Evolutionary conservation across 1,284 basidiomycete species (phyloP).

Genomic region (Wallemia mellicola): DNA sequence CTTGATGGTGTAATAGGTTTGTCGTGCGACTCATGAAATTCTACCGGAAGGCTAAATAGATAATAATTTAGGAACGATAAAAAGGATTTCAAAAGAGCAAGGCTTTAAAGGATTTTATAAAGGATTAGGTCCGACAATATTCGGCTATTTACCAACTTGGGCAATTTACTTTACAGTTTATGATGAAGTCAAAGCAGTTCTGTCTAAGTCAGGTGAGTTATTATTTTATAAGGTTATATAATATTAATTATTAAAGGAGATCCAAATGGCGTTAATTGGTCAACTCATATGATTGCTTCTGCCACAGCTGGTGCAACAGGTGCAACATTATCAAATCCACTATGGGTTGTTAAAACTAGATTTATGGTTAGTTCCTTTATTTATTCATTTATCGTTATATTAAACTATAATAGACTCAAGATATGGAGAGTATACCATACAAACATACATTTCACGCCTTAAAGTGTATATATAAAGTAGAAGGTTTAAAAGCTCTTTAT

Average conservation of each 20-base stretch:
- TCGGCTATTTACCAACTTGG: constrained; percentile 88
- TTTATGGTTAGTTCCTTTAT: constrained; percentile 47
- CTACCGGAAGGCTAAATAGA: not conserved
- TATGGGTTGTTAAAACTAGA: constrained; percentile 91
- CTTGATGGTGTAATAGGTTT: constrained; percentile 46
- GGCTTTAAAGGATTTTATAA: constrained; percentile 68
- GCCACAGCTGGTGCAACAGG: constrained; percentile 74
- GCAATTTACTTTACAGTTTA: constrained; percentile 96
- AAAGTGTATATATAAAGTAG: constrained; percentile 48
- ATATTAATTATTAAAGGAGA: not conserved
- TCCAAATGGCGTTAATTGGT: constrained; percentile 7
- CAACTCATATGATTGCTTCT: constrained; percentile 55
- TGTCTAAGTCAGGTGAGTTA: constrained; percentile 12
- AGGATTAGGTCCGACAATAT: constrained; percentile 74
- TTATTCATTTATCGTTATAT: not conserved
- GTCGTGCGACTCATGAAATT: not conserved
- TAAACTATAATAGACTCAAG: constrained; percentile 8
- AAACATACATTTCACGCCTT: constrained; percentile 64
- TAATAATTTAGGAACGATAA: constrained; percentile 29
- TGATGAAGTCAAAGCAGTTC: constrained; percentile 57
- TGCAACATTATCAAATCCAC: constrained; percentile 64
- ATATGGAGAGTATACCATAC: constrained; percentile 31
- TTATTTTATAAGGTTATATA: not conserved
- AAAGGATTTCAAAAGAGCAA: constrained; percentile 35
- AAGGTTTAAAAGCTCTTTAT: constrained; percentile 63